A percentile compares a stretch with the other conserved stretches of the same genome.
Evolutionary conservation across 2,329 filamentous ascomycete species (phyloP).

Genomic region (Botryotinia calthae): DNA sequence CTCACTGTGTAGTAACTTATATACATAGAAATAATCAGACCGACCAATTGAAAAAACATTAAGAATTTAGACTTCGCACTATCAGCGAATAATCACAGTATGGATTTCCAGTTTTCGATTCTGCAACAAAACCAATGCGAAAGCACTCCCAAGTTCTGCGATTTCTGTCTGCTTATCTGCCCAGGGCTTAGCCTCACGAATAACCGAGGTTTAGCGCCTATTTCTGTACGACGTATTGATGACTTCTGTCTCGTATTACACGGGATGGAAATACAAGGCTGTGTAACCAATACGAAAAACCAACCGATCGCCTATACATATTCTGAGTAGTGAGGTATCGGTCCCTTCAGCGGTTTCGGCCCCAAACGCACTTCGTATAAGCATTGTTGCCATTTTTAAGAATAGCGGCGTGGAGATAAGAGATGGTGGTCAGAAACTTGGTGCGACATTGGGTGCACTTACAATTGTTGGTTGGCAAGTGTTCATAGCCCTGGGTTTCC

Average conservation of each 20-base stretch:
- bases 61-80: background rate
- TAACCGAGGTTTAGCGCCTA: background rate
- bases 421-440: background rate
- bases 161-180: background rate
- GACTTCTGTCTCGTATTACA: background rate
- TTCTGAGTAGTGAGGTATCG: background rate
- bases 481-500: too few species aligned
- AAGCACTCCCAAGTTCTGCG: background rate
- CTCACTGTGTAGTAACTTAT: too few species aligned
- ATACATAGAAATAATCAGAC: background rate
- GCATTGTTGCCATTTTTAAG: background rate
- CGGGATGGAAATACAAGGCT: background rate
- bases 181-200: background rate
- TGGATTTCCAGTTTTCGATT: rapidly evolving
- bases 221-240: background rate
- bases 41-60: background rate
- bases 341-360: rapidly evolving
- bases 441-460: background rate
- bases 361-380: too few species aligned
- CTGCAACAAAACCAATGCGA: too few species aligned
- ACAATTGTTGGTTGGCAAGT: background rate
- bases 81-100: background rate
- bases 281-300: background rate
- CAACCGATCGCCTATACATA: background rate
- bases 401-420: background rate